Evolutionary conservation across 2,329 filamentous ascomycete genomes (phyloP).

Genomic region (Fusarium piperis): DNA sequence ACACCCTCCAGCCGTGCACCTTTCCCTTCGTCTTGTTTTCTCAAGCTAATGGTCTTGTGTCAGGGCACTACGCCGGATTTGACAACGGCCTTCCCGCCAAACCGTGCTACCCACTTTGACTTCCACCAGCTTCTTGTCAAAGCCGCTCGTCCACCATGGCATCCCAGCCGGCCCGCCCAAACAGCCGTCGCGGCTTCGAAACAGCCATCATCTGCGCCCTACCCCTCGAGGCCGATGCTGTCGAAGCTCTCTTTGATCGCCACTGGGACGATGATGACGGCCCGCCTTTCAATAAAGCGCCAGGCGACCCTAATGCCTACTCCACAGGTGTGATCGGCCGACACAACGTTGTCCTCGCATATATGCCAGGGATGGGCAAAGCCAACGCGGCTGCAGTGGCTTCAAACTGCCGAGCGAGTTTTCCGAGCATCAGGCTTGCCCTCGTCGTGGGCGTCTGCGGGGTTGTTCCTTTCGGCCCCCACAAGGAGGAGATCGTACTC

Average conservation of each 20-base stretch:
- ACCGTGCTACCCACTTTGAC: no score
- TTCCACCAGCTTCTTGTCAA: no score
- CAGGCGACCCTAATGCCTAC: constrained; percentile 44
- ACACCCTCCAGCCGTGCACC: no score
- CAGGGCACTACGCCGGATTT: no score
- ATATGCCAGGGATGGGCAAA: constrained; percentile 43
- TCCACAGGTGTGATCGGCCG: constrained; percentile 40
- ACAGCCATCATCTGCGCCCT: constrained; percentile 37
- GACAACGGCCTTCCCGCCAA: no score
- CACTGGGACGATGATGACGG: constrained; percentile 24
- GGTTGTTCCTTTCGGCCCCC: constrained; percentile 20
- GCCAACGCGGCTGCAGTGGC: constrained; percentile 39
- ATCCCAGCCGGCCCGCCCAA: no score
- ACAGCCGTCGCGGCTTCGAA: constrained; percentile 2
- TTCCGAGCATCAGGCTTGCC: constrained; percentile 44
- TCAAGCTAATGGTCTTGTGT: no score
- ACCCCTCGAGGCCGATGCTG: constrained; percentile 28
- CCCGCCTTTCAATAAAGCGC: constrained; percentile 33
- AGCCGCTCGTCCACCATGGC: no score
- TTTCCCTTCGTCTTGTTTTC: no score
- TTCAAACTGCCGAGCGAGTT: constrained; percentile 45
- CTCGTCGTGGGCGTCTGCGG: constrained; percentile 52
- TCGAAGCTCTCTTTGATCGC: constrained; percentile 28
- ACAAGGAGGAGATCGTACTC: constrained; percentile 29
- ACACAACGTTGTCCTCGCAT: constrained; percentile 43